Base-by-base conservation (phyloP, 2,329 filamentous ascomycete genomes). In the Sclerotinia nivalis region DNA sequence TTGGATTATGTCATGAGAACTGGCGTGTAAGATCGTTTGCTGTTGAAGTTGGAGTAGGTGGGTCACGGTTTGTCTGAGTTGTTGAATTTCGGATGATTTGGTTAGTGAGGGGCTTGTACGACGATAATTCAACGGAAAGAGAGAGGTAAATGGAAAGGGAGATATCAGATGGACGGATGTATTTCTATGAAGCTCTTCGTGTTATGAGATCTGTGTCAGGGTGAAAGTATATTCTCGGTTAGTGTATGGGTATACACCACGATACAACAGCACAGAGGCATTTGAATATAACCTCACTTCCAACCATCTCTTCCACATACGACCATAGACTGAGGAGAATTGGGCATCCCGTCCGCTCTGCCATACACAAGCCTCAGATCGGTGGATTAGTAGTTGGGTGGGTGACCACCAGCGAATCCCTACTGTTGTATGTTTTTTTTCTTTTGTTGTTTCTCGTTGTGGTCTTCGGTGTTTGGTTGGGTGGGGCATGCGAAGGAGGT, bases 361-460 rank as follows among this genome's bases (percentile, higher is more conserved):
- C 60, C 45, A 62, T 62, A 62, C 60, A 62, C 60, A 62, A 62
- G 45, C 60, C 45, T 62, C 45, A 50, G 45, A 62, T 64, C 45
- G 45, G 60, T 64, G 37, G 45, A 64, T 40, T 64, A 64, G 45
- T 64, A 64, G 60, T 64, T 64, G 60, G 60, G 45, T 64, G 60
- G 60, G 28, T 64, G 60, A 64, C 45, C 60, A 62, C 60, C 60
- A 62, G 60, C 60, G 60, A 62, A 62, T 62, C 28, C 60, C 45
- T 25, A 62, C 60, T 52, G 60, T 64, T 52, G 60, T 64, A 52
- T 64, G 60, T 64, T n/a, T 37, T 20, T 37, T 50, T 34, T 37
- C 25, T 40, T 4, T 43, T 43, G 31, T 2, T 5, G 31, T 55
- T 55, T 55, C 22, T 55, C 1, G 49, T 8, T 13, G 15, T 20